These are phyloP conservation scores for Phycomyces nitens DNA, from an alignment of 192 early-diverging fungal species.

Conservation along the genomic window DNA sequence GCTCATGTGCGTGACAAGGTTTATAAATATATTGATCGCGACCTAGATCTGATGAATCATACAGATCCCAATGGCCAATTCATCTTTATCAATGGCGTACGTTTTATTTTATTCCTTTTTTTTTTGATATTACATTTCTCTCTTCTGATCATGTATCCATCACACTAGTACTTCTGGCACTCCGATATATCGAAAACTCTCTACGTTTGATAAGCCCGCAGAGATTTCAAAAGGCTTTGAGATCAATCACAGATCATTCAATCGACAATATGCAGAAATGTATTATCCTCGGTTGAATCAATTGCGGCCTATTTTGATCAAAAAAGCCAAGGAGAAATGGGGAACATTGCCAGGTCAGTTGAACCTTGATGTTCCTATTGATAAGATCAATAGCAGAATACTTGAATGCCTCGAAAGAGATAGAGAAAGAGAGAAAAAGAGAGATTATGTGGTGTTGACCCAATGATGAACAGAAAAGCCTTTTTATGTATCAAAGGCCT, in stretches of 20 bases:
- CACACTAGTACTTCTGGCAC: too few relatives aligned
- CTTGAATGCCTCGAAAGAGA: neutral
- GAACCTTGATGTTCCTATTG: neutral
- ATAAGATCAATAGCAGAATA: neutral
- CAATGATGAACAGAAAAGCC: slow-evolving; percentile 25
- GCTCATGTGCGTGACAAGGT: too few relatives aligned
- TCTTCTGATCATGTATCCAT: too few relatives aligned
- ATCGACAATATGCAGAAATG: slow-evolving; percentile 81
- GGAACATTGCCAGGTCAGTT: slow-evolving; percentile 23
- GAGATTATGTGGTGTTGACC: neutral
- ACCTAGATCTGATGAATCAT: too few relatives aligned
- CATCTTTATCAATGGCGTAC: too few relatives aligned
- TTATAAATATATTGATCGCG: too few relatives aligned
- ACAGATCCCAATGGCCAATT: too few relatives aligned
- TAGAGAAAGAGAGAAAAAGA: neutral
- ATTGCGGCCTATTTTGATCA: slow-evolving; percentile 58
- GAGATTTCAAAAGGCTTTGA: slow-evolving; percentile 45
- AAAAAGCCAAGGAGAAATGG: slow-evolving; percentile 59
- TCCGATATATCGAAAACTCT: neutral
- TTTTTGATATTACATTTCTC: too few relatives aligned
- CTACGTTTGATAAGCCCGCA: slow-evolving; percentile 10
- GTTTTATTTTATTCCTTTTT: too few relatives aligned
- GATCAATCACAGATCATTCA: slow-evolving; percentile 62
- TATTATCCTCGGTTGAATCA: slow-evolving; percentile 75
- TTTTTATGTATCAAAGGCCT: slow-evolving; percentile 55